Conservation (phyloP, 2,329 filamentous ascomycete species). For the Claviceps quebecensis region DNA sequence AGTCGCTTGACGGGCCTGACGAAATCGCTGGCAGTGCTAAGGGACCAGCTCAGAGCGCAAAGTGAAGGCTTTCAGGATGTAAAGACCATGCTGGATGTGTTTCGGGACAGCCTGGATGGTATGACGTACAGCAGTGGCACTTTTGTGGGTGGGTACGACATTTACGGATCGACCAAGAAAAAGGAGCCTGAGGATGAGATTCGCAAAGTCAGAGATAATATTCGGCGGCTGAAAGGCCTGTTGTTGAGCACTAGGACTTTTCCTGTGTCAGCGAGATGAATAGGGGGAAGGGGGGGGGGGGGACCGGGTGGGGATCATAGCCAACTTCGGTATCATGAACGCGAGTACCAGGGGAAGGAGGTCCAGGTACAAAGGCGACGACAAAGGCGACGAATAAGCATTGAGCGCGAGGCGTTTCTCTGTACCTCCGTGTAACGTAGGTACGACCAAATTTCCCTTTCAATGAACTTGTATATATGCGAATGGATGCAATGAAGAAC, state of each 20-base stretch:
- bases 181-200: constrained; percentile 55
- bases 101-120: constrained; percentile 53
- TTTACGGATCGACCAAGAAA: constrained; percentile 29
- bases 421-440: no score
- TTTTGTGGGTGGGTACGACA: constrained; percentile 23
- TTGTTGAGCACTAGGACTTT: constrained; percentile 64
- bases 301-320: no score
- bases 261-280: constrained; percentile 29
- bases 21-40: constrained; percentile 27
- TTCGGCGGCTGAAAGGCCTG: constrained; percentile 66
- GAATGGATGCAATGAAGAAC: no score
- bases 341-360: no score
- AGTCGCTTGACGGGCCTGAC: constrained; percentile 29
- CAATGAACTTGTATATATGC: no score
- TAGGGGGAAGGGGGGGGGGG: not conserved
- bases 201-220: constrained; percentile 57
- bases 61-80: constrained; percentile 36
- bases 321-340: no score
- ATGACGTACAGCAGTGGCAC: constrained; percentile 32
- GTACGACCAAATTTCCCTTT: no score
- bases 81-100: constrained; percentile 37
- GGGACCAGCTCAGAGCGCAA: constrained; percentile 28
- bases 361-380: no score
- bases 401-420: no score
- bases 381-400: no score